These are phyloP conservation scores for Antitrichia curtipendula DNA, from an alignment of 225 moss, liverwort and hornwort species.

Conservation along the genomic window DNA sequence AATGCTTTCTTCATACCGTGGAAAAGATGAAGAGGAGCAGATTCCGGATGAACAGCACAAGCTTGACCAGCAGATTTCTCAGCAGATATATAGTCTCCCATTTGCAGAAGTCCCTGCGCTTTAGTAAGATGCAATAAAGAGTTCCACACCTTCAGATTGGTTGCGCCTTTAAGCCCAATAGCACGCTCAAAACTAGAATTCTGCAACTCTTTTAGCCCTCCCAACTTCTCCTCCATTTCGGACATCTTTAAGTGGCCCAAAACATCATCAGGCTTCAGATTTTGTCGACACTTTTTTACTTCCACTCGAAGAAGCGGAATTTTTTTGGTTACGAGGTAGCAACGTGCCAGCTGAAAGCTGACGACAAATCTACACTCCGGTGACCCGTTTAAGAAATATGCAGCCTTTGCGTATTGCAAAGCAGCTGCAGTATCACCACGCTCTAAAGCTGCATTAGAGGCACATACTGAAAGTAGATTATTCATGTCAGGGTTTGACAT, in stretches of 20 bases:
- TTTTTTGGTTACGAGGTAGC: constrained; percentile 50
- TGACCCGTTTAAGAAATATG: constrained; percentile 28
- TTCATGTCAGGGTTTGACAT: constrained; percentile 22
- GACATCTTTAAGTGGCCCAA: constrained; percentile 55
- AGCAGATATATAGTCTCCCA: constrained; percentile 52
- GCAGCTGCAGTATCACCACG: constrained; percentile 36
- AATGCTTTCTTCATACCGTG: constrained; percentile 44
- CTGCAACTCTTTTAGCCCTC: constrained; percentile 6
- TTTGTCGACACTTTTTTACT: constrained; percentile 34
- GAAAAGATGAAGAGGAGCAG: constrained; percentile 57
- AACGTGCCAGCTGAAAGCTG: constrained; percentile 65
- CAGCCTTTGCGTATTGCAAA: constrained; percentile 41
- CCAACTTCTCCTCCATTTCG: constrained; percentile 51
- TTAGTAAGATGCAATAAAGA: constrained; percentile 37
- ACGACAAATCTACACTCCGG: constrained; percentile 20
- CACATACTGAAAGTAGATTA: constrained; percentile 40
- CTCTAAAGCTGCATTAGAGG: constrained; percentile 50
- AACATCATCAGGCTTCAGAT: constrained; percentile 46
- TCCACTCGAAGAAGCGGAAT: constrained; percentile 39
- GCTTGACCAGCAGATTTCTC: constrained; percentile 69
- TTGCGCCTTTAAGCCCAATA: constrained; percentile 17
- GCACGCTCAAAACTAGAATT: constrained; percentile 43
- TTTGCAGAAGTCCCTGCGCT: constrained; percentile 50
- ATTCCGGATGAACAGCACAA: constrained; percentile 38
- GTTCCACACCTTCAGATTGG: constrained; percentile 38